These are phyloP conservation scores for Pleurotus ostreatus DNA, from an alignment of 768 basidiomycete species.

Conservation along the genomic window DNA sequence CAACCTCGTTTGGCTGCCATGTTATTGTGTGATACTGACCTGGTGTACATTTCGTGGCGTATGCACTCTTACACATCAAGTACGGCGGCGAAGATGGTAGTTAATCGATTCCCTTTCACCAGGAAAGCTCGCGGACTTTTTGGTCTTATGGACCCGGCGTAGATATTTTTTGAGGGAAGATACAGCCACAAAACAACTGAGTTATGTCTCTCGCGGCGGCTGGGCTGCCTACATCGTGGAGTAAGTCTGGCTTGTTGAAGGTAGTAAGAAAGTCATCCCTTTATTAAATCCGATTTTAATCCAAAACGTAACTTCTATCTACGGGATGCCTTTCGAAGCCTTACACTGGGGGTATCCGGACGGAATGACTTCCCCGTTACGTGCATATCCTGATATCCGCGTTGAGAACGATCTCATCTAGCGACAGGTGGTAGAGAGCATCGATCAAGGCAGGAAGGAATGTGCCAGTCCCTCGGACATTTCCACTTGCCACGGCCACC, in stretches of 20 bases:
- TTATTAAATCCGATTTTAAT: conserved; percentile 45
- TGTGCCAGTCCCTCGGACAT: conserved; percentile 59
- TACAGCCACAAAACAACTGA: conserved; percentile 49
- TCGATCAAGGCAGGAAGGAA: conserved; percentile 66
- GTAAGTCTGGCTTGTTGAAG: conserved; percentile 66
- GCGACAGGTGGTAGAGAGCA: conserved; percentile 37
- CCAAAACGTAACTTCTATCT: too few species aligned
- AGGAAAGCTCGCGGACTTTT: conserved; percentile 70
- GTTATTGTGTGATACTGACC: conserved; percentile 73
- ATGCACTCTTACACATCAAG: conserved; percentile 62
- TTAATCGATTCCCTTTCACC: conserved; percentile 59
- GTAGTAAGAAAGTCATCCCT: conserved; percentile 49
- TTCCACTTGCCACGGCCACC: conserved; percentile 41
- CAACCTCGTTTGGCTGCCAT: conserved; percentile 33
- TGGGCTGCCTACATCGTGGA: conserved; percentile 66
- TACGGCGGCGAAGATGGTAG: conserved; percentile 67
- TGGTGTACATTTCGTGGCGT: conserved; percentile 65
- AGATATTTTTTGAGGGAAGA: conserved; percentile 51
- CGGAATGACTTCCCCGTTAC: not conserved
- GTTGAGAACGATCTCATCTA: conserved; percentile 23
- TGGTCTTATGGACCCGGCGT: conserved; percentile 59
- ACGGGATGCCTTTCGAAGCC: too few species aligned
- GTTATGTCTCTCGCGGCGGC: conserved; percentile 60
- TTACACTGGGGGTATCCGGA: too few species aligned
- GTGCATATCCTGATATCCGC: not conserved